Evolutionary conservation across 495 filamentous ascomycete species (phyloP).

Genomic region (Astrothelium macrocarpum): DNA sequence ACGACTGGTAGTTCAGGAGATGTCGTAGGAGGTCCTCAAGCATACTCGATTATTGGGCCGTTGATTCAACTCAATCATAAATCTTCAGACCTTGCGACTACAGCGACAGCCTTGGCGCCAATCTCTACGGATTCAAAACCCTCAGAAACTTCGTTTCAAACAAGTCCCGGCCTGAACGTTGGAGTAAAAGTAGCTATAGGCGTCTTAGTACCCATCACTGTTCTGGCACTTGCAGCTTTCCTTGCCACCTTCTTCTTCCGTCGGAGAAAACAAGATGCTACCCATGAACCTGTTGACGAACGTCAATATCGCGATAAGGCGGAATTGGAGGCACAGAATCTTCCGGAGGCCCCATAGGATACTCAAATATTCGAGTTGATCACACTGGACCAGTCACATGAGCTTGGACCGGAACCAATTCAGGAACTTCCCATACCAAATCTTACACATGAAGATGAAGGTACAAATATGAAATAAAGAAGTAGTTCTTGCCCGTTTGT

Average conservation of each 20-base stretch:
- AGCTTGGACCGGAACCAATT: background rate
- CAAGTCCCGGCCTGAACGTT: background rate
- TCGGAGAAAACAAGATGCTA: background rate
- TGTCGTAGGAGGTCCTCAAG: background rate
- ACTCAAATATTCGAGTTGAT: background rate
- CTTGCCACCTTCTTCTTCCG: background rate
- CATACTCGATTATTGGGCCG: background rate
- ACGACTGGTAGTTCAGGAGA: background rate
- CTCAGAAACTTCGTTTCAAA: background rate
- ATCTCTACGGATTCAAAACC: too few species aligned
- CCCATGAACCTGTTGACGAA: background rate
- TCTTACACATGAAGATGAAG: background rate
- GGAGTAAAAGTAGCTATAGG: background rate
- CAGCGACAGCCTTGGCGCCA: background rate
- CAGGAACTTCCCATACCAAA: background rate
- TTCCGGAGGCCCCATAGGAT: background rate
- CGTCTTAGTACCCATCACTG: background rate
- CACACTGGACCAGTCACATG: background rate
- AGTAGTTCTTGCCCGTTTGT: background rate
- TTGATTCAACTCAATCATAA: background rate
- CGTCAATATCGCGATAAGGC: background rate
- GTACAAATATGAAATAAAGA: background rate
- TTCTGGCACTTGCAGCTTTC: background rate
- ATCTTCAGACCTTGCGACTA: background rate
- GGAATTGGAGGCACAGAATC: background rate